Percentiles rank a stretch among this genome's conserved stretches.
These are phyloP conservation scores for Aschersonia sp. DNA, from an alignment of 2,329 filamentous ascomycete species.

Conservation along the genomic window DNA sequence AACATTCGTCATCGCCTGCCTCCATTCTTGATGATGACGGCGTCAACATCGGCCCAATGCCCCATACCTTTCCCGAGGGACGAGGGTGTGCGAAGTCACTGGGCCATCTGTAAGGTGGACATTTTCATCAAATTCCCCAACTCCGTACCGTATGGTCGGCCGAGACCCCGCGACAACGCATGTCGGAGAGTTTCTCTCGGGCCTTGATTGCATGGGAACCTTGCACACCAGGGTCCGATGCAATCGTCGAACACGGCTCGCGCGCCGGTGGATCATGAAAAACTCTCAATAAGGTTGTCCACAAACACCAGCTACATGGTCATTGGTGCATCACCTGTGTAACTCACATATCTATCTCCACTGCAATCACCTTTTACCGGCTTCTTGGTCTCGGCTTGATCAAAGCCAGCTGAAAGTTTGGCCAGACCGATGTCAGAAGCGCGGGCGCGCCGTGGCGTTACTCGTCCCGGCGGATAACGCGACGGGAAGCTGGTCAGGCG, in stretches of 20 bases:
- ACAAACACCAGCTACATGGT: background rate
- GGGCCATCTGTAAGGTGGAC: too few species aligned
- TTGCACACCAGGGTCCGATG: background rate
- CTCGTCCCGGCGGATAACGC: background rate
- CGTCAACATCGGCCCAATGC: too few species aligned
- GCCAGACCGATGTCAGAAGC: background rate
- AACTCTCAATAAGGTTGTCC: too few species aligned
- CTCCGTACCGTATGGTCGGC: background rate
- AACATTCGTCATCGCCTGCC: too few species aligned
- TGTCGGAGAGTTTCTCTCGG: background rate
- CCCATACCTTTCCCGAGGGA: too few species aligned
- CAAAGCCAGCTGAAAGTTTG: slow-evolving; percentile 7
- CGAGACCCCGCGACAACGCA: background rate
- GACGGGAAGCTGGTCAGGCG: too few species aligned
- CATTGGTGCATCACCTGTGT: background rate
- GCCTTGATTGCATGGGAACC: background rate
- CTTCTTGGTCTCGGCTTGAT: slow-evolving; percentile 1
- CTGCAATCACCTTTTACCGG: background rate
- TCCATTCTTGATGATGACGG: too few species aligned
- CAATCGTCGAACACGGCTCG: background rate
- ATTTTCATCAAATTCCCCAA: too few species aligned
- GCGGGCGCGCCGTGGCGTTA: background rate
- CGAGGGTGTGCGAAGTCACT: too few species aligned
- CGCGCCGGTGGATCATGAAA: background rate
- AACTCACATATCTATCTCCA: background rate